A percentile compares a stretch with the other conserved stretches of the same genome.
These are phyloP conservation scores for Nannizzia gypsea DNA, from an alignment of 2,329 filamentous ascomycete species.

Conservation along the genomic window DNA sequence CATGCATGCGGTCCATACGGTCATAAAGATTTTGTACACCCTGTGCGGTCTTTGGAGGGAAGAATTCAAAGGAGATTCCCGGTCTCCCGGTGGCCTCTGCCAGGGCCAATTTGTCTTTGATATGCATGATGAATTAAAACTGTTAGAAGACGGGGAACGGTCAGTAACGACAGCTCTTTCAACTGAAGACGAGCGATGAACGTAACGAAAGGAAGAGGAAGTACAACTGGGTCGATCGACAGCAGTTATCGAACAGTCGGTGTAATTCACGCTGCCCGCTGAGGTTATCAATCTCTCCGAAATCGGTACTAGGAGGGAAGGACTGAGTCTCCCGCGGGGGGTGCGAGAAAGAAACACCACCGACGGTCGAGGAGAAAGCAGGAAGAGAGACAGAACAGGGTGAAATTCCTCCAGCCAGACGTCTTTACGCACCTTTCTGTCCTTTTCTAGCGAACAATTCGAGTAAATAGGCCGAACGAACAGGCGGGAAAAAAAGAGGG, in stretches of 20 bases:
- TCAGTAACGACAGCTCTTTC: background rate
- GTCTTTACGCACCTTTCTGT: background rate
- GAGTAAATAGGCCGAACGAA: background rate
- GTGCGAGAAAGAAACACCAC: background rate
- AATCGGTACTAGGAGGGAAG: background rate
- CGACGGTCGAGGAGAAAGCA: background rate
- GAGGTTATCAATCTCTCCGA: background rate
- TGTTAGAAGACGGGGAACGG: background rate
- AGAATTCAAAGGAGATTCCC: conserved; percentile 98
- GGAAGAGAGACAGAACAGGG: background rate
- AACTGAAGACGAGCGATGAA: background rate
- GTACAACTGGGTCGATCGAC: background rate
- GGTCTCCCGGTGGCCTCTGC: conserved; percentile 66
- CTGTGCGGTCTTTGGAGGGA: conserved; percentile 78
- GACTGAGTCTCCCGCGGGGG: background rate
- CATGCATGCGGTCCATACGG: conserved; percentile 98
- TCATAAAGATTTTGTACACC: conserved; percentile 99
- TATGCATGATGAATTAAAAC: conserved; percentile 61
- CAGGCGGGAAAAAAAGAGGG: background rate
- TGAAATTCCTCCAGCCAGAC: background rate
- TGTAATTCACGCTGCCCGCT: background rate
- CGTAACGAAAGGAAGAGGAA: background rate
- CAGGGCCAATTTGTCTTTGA: conserved; percentile 79
- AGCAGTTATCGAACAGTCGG: background rate
- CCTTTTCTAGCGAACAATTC: background rate